Conservation (phyloP, 1,284 basidiomycete genomes). For the Tausonia pullulans region DNA sequence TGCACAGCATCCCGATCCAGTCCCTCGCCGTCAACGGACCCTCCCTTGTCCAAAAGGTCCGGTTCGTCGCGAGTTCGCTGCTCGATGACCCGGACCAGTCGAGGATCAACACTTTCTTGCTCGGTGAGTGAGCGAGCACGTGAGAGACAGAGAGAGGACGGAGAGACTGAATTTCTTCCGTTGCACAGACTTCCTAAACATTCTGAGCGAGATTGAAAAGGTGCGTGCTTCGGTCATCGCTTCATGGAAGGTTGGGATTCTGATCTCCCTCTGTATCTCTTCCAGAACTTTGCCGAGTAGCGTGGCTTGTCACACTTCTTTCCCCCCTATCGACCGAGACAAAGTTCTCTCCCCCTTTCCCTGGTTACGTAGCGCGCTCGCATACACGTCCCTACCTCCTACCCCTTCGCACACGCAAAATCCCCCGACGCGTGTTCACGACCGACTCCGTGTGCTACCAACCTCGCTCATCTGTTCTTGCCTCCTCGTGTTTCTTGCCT, state of each 20-base stretch:
- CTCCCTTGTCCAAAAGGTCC: conserved; percentile 61
- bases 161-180: not conserved
- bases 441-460: too few relatives aligned
- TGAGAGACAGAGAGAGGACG: not conserved
- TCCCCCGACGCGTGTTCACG: too few relatives aligned
- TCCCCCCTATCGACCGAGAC: too few relatives aligned
- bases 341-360: too few relatives aligned
- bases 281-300: not conserved
- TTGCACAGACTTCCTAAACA: conserved; percentile 62
- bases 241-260: not conserved
- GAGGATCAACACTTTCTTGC: not conserved
- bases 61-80: conserved; percentile 69
- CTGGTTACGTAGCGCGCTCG: too few relatives aligned
- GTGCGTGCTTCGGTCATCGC: not conserved
- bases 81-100: conserved; percentile 18
- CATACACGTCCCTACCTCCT: too few relatives aligned
- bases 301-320: too few relatives aligned
- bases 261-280: not conserved
- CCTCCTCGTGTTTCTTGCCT: too few relatives aligned
- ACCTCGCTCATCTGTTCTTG: too few relatives aligned
- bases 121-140: not conserved
- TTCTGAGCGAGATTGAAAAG: conserved; percentile 62
- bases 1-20: conserved; percentile 61
- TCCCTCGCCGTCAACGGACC: conserved; percentile 58
- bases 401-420: too few relatives aligned